Base-by-base conservation (phyloP, 768 basidiomycete species). In the Lactifluus piperatus region DNA sequence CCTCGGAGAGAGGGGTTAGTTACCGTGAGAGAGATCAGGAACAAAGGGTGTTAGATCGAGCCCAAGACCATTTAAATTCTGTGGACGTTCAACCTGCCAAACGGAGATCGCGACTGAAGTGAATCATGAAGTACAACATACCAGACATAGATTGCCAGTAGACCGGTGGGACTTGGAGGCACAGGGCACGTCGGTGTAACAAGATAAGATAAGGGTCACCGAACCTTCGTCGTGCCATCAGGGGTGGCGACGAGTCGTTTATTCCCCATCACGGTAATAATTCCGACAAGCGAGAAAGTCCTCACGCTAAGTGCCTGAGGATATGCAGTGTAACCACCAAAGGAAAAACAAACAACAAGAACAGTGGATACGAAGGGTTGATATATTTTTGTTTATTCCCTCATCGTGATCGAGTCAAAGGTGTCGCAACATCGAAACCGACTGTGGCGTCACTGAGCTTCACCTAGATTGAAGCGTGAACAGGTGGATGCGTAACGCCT, bases 241-340 rank as follows among this genome's bases (percentile, higher is more conserved):
- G 20, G 22, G 22, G 46, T 29, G 44, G 44, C 1, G 16, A 26
- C 11, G 5, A 13, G 20, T 9, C 13, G 16, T 39, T 29, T 1
- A 39, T 22, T 7, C 44, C 16, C 26, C 41, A 24, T 43, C 10
- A 9, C 55, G 39, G 48, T 16, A 50, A 13, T 29, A 57, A 26
- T 26, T 11, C 56, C 56, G 24, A 20, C 1, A 26, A 11, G 41
- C 11, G 39, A 22, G 5, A 32, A 32, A 10, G 39, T 32, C 39
- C 56, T 44, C 48, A 41, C 30, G 30, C 20, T 26, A n/a, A 22
- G 49, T 41, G 59, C 59, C 59, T 56, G 39, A 26, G 36, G 47
- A 8, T 29, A 26, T 1, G 34, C 20, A 37, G 13, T 20, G 6
- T 49, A 30, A 32, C 34, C 16, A 16, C 48, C 3, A 4, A 34